A percentile compares a stretch with the other conserved stretches of the same genome.
Conservation (phyloP, 805 yeast genomes). For the Trichomonascus vanleenenianus region DNA sequence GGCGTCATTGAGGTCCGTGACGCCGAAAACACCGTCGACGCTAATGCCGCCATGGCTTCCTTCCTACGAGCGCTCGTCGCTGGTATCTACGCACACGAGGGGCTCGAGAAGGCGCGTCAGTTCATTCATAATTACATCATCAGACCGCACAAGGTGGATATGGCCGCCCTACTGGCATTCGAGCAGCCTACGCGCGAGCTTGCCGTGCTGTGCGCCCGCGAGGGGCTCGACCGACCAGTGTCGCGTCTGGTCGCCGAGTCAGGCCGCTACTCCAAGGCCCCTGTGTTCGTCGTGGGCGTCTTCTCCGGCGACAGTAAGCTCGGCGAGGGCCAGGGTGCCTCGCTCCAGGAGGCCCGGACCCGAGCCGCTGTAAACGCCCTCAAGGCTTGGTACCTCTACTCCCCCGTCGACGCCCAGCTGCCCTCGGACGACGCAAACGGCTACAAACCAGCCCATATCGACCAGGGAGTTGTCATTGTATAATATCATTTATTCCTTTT, state of each 20-base stretch:
- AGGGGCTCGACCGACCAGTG: conserved; percentile 65
- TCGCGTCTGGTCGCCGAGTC: conserved; percentile 86
- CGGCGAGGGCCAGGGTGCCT: conserved; percentile 92
- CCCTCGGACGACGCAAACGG: conserved; percentile 46
- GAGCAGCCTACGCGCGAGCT: conserved; percentile 82
- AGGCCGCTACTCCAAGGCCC: conserved; percentile 77
- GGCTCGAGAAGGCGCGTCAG: conserved; percentile 52
- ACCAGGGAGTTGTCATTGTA: conserved; percentile 27
- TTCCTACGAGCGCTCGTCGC: conserved; percentile 80
- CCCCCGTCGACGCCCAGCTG: conserved; percentile 55
- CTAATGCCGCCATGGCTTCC: conserved; percentile 41
- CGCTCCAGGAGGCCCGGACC: conserved; percentile 83
- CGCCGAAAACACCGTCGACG: conserved; percentile 33
- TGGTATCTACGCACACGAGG: conserved; percentile 69
- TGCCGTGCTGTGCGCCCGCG: conserved; percentile 65
- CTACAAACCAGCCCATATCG: conserved; percentile 21
- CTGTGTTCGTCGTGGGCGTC: conserved; percentile 86
- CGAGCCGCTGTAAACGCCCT: conserved; percentile 88
- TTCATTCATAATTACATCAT: conserved; percentile 71
- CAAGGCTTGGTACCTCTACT: conserved; percentile 85
- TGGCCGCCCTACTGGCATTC: conserved; percentile 68
- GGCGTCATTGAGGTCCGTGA: conserved; percentile 35
- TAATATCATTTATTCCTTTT: conserved; percentile 10
- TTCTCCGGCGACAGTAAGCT: conserved; percentile 75
- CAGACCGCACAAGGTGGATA: conserved; percentile 66